phyloP scores from a whole-genome alignment of 352 stramenopile species.

The Globisporangium iwayamae region DNA sequence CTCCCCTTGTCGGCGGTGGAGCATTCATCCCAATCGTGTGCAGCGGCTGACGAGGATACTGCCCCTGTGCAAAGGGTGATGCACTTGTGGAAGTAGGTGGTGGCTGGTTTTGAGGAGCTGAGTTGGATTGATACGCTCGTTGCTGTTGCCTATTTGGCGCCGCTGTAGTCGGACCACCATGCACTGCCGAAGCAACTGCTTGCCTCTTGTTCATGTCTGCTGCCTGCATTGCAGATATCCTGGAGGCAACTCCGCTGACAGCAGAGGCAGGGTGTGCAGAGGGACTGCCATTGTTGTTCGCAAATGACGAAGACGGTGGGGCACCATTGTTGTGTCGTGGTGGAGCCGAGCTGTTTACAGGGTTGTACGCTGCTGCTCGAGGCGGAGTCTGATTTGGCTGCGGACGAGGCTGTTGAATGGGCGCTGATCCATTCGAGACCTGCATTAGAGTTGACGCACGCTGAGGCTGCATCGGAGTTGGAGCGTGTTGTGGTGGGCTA shows the following conservation, averaged over 20 bases:
- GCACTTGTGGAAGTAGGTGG: slow-evolving; percentile 13
- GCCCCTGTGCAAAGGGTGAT: slow-evolving; percentile 10
- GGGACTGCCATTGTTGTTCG: neutral
- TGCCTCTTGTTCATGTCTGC: slow-evolving; percentile 23
- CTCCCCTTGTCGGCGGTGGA: slow-evolving; percentile 39
- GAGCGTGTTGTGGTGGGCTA: neutral
- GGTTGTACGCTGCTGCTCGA: neutral
- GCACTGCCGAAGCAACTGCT: slow-evolving; percentile 15
- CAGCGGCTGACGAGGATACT: slow-evolving; percentile 18
- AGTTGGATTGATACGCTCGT: slow-evolving; percentile 9
- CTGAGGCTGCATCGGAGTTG: neutral
- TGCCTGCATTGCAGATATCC: slow-evolving; percentile 33
- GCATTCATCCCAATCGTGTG: slow-evolving; percentile 30
- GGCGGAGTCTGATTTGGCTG: slow-evolving; percentile 11
- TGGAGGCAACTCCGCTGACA: slow-evolving; percentile 21
- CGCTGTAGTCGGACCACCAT: slow-evolving; percentile 6
- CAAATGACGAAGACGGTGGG: slow-evolving; percentile 2
- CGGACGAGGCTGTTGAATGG: slow-evolving; percentile 1
- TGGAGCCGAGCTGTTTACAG: neutral
- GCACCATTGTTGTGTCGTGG: slow-evolving; percentile 2
- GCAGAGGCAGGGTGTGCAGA: slow-evolving; percentile 17
- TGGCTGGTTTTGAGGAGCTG: slow-evolving; percentile 7
- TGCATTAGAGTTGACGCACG: neutral
- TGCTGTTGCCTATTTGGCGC: slow-evolving; percentile 14
- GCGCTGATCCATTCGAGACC: neutral